Percentiles rank a stretch among this genome's conserved stretches.
Conservation (phyloP, 2,329 filamentous ascomycete genomes). For the Thermothelomyces thermophilus region DNA sequence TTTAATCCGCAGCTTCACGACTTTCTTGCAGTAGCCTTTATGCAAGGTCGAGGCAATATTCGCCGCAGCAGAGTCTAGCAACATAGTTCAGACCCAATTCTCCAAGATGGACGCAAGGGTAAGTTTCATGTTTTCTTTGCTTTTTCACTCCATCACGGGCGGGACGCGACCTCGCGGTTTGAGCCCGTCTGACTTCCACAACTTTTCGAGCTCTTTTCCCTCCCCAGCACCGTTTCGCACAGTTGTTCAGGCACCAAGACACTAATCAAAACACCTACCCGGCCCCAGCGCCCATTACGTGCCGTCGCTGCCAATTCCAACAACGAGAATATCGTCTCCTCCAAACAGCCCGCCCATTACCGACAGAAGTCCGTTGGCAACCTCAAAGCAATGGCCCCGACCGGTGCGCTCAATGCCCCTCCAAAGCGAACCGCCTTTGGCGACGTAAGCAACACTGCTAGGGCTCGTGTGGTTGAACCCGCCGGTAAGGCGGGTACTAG, state of each 20-base stretch:
- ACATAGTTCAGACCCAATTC: slow-evolving; percentile 8
- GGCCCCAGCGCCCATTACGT: slow-evolving; percentile 65
- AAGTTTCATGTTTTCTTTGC: slow-evolving; percentile 19
- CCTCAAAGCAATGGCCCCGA: slow-evolving; percentile 44
- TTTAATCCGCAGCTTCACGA: background rate
- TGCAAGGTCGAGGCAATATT: slow-evolving; percentile 3
- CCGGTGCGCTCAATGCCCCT: slow-evolving; percentile 53
- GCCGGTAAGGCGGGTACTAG: slow-evolving; percentile 34
- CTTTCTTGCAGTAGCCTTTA: slow-evolving; percentile 4
- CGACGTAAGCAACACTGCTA: slow-evolving; percentile 68
- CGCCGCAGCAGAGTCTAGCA: slow-evolving; percentile 14
- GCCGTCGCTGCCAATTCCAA: slow-evolving; percentile 45
- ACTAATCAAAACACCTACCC: slow-evolving; percentile 14
- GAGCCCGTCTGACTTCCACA: background rate
- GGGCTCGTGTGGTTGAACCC: slow-evolving; percentile 28
- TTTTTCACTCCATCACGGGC: background rate
- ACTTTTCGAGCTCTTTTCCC: background rate
- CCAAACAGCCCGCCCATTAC: slow-evolving; percentile 62
- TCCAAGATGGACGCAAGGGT: slow-evolving; percentile 37
- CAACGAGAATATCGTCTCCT: slow-evolving; percentile 62
- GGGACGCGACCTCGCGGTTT: background rate
- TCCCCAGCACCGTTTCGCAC: background rate
- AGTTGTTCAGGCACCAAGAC: no score
- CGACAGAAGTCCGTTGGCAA: slow-evolving; percentile 73
- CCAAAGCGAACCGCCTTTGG: slow-evolving; percentile 74